phyloP scores from a whole-genome alignment of 2,329 filamentous ascomycete genomes.

The Biscogniauxia sp. region DNA sequence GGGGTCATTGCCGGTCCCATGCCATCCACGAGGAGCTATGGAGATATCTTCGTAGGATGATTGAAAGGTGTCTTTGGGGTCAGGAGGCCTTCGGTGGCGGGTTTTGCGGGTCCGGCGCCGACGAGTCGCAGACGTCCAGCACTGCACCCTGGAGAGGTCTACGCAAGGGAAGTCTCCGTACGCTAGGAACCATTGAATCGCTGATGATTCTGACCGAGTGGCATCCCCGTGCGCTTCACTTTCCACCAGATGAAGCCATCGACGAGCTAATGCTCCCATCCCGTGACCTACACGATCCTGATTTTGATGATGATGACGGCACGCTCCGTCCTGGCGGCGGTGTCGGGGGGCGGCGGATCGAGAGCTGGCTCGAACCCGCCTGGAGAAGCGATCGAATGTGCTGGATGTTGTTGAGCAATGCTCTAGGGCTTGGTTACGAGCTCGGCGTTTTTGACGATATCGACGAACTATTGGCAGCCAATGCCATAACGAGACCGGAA shows the following conservation, averaged over 20 bases:
- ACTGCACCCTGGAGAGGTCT: slow-evolving; percentile 69
- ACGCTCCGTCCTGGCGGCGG: slow-evolving; percentile 47
- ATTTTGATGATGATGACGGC: slow-evolving; percentile 43
- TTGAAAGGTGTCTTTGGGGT: slow-evolving; percentile 91
- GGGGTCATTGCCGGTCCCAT: slow-evolving; percentile 78
- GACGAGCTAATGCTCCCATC: slow-evolving; percentile 66
- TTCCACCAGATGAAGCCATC: slow-evolving; percentile 76
- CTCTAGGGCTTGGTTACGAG: slow-evolving; percentile 86
- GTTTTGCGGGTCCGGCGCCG: slow-evolving; percentile 71
- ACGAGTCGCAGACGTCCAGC: slow-evolving; percentile 61
- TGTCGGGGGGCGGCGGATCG: slow-evolving; percentile 81
- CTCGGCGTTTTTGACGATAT: slow-evolving; percentile 93
- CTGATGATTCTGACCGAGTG: slow-evolving; percentile 93
- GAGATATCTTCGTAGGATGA: slow-evolving; percentile 92
- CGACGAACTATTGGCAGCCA: slow-evolving; percentile 63
- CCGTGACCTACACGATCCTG: slow-evolving; percentile 47
- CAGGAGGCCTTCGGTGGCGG: slow-evolving; percentile 93
- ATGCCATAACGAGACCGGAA: slow-evolving; percentile 59
- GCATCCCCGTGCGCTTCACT: slow-evolving; percentile 93
- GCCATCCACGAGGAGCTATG: slow-evolving; percentile 94
- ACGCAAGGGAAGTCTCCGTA: slow-evolving; percentile 76
- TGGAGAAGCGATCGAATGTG: slow-evolving; percentile 96
- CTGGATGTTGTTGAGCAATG: slow-evolving; percentile 94
- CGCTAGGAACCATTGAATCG: slow-evolving; percentile 90
- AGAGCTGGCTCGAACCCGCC: slow-evolving; percentile 94